Base-by-base conservation (phyloP, 306 rosid genomes). In the Canavalia gladiata region DNA sequence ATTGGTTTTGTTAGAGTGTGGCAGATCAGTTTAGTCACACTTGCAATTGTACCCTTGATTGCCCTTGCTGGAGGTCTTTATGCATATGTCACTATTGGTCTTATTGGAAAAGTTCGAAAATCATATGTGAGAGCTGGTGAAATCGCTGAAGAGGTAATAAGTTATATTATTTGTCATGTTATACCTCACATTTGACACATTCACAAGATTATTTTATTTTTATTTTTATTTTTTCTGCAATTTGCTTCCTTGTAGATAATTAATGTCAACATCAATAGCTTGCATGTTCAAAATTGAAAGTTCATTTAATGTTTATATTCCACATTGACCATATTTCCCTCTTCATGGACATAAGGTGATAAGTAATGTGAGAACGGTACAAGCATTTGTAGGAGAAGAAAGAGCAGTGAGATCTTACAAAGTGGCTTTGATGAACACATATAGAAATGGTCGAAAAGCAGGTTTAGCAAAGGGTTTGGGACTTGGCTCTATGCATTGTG, bases 401-500 rank as follows among this genome's bases (percentile, higher is more conserved):
- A 88, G 79, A 62, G 97, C 97, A 6, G 92, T 92, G 47, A 88
- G 83, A 66, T 86, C 88, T 71, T 94, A 94, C 88, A 92, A 74
- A 76, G 87, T 43, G 41, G 94, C 98, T 66, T 87, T 92, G 0
- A 82, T 75, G 64, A 83, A 80, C 13, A 92, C 98, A 3, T 92
- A 92, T 85, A 79, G 51, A 70, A 88, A 91, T 71, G 98, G 98
- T 52, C 69, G 83, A 70, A 94, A 90, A 72, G 90, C 93, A 29
- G 97, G 98, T 66, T 89, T 94, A 10, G 97, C 98, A 6, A 94
- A 92, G 78, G 98, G 98, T 7, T 85, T 94, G 33, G 98, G 98
- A 73, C 67, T 94, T 51, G 97, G 98, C 29, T 91, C 91, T 46
- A 77, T 92, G 94, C 94, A 92, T 55, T 92, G 94, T 84, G 89